A percentile compares a stretch with the other conserved stretches of the same genome.
These are phyloP conservation scores for Paraglomus occultum DNA, from an alignment of 192 early-diverging fungal species.

Conservation along the genomic window DNA sequence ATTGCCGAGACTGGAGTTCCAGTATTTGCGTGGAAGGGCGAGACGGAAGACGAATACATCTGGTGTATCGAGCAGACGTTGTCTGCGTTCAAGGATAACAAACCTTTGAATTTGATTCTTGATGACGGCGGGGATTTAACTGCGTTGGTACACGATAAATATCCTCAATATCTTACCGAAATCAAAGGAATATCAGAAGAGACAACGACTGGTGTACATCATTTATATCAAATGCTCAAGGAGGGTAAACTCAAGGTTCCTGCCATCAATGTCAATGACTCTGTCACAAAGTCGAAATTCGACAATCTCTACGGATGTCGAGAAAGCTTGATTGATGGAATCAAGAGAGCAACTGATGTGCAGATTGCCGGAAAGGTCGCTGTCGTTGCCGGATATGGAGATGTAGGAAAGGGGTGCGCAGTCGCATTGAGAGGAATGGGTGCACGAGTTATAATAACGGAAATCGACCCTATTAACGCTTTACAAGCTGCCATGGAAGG, in stretches of 20 bases:
- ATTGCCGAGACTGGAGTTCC: constrained; percentile 95
- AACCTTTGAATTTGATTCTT: constrained; percentile 98
- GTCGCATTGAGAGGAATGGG: constrained; percentile 97
- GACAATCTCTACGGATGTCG: constrained; percentile 99
- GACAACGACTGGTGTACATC: constrained; percentile 99
- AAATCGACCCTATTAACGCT: constrained; percentile 99
- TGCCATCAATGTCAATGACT: constrained; percentile 99
- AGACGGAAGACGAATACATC: constrained; percentile 98
- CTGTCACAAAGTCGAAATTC: constrained; percentile 99
- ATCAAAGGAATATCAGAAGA: constrained; percentile 98
- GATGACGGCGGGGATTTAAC: constrained; percentile 99
- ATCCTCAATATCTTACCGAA: constrained; percentile 64
- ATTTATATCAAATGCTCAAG: constrained; percentile 98
- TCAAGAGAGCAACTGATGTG: constrained; percentile 95
- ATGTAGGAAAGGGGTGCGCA: constrained; percentile 99
- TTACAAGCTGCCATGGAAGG: constrained; percentile 99
- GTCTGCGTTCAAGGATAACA: constrained; percentile 85
- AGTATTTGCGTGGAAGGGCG: constrained; percentile 99
- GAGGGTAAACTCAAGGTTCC: constrained; percentile 96
- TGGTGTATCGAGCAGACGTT: constrained; percentile 99
- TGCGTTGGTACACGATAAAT: constrained; percentile 92
- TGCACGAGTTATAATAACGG: constrained; percentile 95
- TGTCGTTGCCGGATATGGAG: constrained; percentile 98
- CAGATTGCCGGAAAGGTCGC: constrained; percentile 99
- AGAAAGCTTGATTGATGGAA: constrained; percentile 98